These are phyloP conservation scores for Coleophoma crateriformis DNA, from an alignment of 2,329 filamentous ascomycete genomes.

Conservation along the genomic window DNA sequence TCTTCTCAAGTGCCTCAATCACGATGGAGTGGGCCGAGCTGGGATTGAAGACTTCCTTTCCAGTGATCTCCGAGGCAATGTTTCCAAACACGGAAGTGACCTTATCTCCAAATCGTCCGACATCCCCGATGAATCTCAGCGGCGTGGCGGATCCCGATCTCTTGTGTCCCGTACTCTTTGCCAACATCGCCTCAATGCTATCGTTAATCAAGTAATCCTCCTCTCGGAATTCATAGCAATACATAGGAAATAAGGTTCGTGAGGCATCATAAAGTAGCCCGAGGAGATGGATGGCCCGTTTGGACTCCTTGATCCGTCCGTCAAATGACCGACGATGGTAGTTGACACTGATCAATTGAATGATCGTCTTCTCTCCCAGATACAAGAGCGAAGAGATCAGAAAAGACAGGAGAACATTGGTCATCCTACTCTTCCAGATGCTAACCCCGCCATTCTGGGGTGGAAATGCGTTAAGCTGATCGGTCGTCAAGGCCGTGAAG, in stretches of 20 bases:
- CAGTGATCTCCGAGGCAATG: conserved; percentile 89
- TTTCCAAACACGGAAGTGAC: conserved; percentile 91
- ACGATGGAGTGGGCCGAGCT: conserved; percentile 88
- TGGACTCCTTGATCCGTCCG: conserved; percentile 80
- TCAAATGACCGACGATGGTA: conserved; percentile 84
- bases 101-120: conserved; percentile 84
- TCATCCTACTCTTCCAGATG: conserved; percentile 51
- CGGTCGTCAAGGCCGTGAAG: conserved; percentile 49
- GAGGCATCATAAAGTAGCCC: conserved; percentile 88
- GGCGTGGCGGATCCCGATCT: conserved; percentile 64
- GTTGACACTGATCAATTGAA: conserved; percentile 78
- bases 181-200: conserved; percentile 64
- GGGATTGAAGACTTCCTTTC: conserved; percentile 91
- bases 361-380: conserved; percentile 70
- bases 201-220: conserved; percentile 93
- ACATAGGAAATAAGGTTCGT: conserved; percentile 81
- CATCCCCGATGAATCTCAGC: conserved; percentile 67
- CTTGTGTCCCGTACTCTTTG: conserved; percentile 43
- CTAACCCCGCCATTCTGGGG: conserved; percentile 6
- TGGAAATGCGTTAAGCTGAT: conserved; percentile 10
- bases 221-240: conserved; percentile 83
- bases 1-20: conserved; percentile 81
- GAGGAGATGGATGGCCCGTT: conserved; percentile 77
- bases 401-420: conserved; percentile 59
- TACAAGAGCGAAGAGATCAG: conserved; percentile 67